Evolutionary conservation across 345 rosid genomes (phyloP), one percentile per base, ranked within the genome.

Genomic region (Ailanthus altissimus): DNA sequence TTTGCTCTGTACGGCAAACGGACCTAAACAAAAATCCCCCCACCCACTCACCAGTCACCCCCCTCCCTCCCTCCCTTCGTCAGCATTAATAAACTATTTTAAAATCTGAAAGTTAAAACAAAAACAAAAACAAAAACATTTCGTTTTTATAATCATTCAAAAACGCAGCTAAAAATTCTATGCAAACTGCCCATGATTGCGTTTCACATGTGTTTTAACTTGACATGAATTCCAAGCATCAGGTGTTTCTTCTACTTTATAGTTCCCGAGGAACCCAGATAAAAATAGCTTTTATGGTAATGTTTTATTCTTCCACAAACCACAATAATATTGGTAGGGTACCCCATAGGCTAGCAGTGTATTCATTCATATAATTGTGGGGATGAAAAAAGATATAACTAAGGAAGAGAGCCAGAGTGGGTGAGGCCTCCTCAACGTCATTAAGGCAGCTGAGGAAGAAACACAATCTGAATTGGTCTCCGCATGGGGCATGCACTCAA

Each of bases 401-500:
- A 11, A n/a, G 4, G 12, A 25, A 2, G 0, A 1, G 26, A 54
- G 18, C 49, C 54, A 32, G 66, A 66, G 53, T 20, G 81, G 21
- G 63, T 43, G n/a, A 58, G 53, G 14, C 63, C 32, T 49, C 40
- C 8, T 15, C 51, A n/a, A 50, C 49, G 59, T 20, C 28, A 63
- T 32, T 64, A 57, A 73, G 83, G 73, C 81, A 67, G 77, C 69
- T 26, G 54, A 20, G 8, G 12, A 79, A 67, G 83, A 72, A 76
- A 66, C 87, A 82, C 14, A 28, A 65, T 66, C 79, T 67, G 78
- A 60, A 78, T 69, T 84, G 89, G 89, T 80, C 84, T 84, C 88
- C 85, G 78, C 85, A 62, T 78, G 85, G 85, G 82, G 80, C 69
- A 81, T 43, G 80, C 77, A 68, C 75, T 77, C 66, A 25, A 79